Evolutionary conservation across 2,329 filamentous ascomycete genomes (phyloP), one percentile per base, ranked within the genome.

Genomic region (Paraphoma chrysanthemicola): DNA sequence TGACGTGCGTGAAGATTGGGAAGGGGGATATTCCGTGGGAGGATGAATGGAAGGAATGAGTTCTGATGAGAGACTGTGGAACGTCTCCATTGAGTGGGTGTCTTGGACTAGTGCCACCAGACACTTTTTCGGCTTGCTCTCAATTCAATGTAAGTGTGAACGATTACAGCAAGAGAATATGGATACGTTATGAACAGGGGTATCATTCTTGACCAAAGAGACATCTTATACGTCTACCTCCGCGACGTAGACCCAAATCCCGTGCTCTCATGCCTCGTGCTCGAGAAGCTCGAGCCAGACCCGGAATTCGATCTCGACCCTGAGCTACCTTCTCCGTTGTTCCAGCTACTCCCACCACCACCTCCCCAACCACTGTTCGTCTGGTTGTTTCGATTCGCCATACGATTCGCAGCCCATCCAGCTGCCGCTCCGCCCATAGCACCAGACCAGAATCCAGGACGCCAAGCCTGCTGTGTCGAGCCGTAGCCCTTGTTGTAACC

Each of bases 361-460:
- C 74, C 53, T 49, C 57, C 72, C 65, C 68, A 65, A 47, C 67
- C 59, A 66, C 59, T 57, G 69, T 73, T 74, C 8, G 59, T 76
- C 56, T 80, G 78, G n/a, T 80, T 76, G 5, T 74, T 76, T 52
- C 78, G 77, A 42, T 77, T 71, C 1, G 64, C 67, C 51, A 59
- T 57, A 18, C 67, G 83, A 0, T 86, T 86, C 6, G 88, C 87
- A 55, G 84, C 72, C 69, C 91, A 92, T 1, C 82, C 88, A 3
- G 88, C 90, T 1, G 90, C 89, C 5, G 87, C 88, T 44, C 90
- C 91, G 14, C 85, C 84, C 0, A 85, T 82, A n/a, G 86, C 77
- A 17, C 90, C 90, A 16, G 81, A 85, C 90, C 90, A 93, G 77
- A 93, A 92, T 1, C 90, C 90, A 5, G 90, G 90, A 48, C 83